These are phyloP conservation scores for Aspergillus sp. DNA, from an alignment of 2,329 filamentous ascomycete genomes.

Conservation along the genomic window DNA sequence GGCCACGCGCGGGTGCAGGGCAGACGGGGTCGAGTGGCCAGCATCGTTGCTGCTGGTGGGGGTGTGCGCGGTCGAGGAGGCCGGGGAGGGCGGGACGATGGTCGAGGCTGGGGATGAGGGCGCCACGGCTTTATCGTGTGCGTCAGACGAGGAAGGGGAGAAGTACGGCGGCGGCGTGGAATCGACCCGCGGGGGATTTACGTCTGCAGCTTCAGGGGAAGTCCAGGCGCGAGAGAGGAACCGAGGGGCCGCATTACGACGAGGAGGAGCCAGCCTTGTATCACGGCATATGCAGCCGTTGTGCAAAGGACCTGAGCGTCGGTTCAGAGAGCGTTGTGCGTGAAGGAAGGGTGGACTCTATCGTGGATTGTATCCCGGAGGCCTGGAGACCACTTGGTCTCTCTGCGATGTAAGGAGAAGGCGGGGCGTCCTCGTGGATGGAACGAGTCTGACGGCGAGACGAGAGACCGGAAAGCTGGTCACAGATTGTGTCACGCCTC, in stretches of 20 bases:
- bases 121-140: constrained; percentile 30
- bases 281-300: constrained; percentile 39
- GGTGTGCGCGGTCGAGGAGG: constrained; percentile 27
- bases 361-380: too few relatives aligned
- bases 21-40: constrained; percentile 29
- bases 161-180: constrained; percentile 10
- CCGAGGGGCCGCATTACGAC: constrained; percentile 38
- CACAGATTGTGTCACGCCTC: too few relatives aligned
- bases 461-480: too few relatives aligned
- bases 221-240: constrained; percentile 29
- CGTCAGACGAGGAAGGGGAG: constrained; percentile 14
- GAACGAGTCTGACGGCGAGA: too few relatives aligned
- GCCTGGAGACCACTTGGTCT: too few relatives aligned
- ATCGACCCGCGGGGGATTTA: constrained; percentile 19
- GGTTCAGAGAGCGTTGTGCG: background rate
- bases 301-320: constrained; percentile 15
- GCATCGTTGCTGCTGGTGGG: constrained; percentile 29
- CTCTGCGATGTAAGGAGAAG: too few relatives aligned
- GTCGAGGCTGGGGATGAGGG: constrained; percentile 23
- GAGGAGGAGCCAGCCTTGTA: constrained; percentile 41
- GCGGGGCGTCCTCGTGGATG: too few relatives aligned
- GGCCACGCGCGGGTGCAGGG: constrained; percentile 72
- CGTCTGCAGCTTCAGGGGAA: constrained; percentile 24
- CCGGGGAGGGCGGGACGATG: constrained; percentile 29
- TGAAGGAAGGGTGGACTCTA: too few relatives aligned